Base-by-base conservation (phyloP, 2,329 filamentous ascomycete genomes). In the Onygenales sp. region DNA sequence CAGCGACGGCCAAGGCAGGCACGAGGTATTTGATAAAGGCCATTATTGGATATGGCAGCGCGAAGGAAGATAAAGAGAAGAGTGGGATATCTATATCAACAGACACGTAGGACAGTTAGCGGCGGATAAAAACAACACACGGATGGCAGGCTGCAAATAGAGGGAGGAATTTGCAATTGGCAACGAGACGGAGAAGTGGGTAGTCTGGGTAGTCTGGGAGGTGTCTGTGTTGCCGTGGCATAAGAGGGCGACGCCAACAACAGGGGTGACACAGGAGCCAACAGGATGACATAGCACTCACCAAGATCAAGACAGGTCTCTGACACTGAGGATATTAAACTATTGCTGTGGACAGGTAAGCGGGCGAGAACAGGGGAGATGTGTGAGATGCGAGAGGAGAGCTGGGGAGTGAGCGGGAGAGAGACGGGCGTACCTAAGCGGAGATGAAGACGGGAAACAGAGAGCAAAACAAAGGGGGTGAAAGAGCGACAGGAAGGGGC, bases 11-110 rank as follows among this genome's bases (percentile, higher is more conserved):
- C 67, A 83, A 70, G 56, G 72, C 76, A 56, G 81, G 78, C 58
- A 83, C 68, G 60, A 79, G 69, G 70, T 79, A 77, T 69, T 77
- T 81, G 64, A 73, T 65, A 70, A 79, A 69, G 59, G 73, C 73
- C 76, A 82, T 81, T 67, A 63, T 54, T 59, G 42, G 27, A 13
- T 44, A 21, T 27, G 43, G 43, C 13, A 33, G 31, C n/a, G 45
- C 54, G 17, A 53, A 42, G 45, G 44, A 50, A 57, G 54, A 56
- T 50, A 47, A 47, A 59, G 56, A 54, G 60, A 50, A 39, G 13
- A 52, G 48, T 3, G 38, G 33, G 41, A 32, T 14, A 44, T 11
- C 13, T 33, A 10, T 21, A 43, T 14, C 27, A 10, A 35, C 31
- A 17, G 50, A 43, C 5, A 32, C 21, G 41, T 17, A 44, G 41